A percentile compares a stretch with the other conserved stretches of the same genome.
phyloP scores from a whole-genome alignment of 345 rosid species.

The Arabis alpina region DNA sequence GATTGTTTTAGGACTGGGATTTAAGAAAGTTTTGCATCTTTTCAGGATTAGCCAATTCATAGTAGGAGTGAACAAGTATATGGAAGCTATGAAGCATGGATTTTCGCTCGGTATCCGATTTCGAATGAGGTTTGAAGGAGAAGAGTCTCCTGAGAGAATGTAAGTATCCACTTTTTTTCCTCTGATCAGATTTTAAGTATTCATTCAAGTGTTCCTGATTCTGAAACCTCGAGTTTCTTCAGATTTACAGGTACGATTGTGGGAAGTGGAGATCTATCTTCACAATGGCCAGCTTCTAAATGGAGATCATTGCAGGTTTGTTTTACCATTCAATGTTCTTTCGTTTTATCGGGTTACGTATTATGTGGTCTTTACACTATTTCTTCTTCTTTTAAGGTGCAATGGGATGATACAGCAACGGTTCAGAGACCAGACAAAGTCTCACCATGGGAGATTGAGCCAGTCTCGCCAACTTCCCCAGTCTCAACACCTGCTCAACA shows the following conservation, averaged over 20 bases:
- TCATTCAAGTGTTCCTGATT: conserved; percentile 3
- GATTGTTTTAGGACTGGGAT: neutral
- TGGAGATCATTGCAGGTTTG: conserved; percentile 84
- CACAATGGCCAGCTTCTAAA: conserved; percentile 66
- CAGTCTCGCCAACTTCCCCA: conserved; percentile 51
- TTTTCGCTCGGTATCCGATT: conserved; percentile 69
- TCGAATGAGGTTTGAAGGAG: conserved; percentile 84
- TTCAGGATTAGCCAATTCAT: conserved; percentile 77
- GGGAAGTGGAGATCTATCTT: conserved; percentile 66
- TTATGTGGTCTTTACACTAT: neutral
- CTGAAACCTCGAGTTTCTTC: conserved; percentile 21
- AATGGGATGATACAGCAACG: conserved; percentile 86
- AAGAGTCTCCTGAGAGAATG: conserved; percentile 81
- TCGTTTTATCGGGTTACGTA: neutral
- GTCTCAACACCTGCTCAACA: conserved; percentile 46
- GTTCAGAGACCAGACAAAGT: conserved; percentile 74
- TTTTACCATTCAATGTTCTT: neutral
- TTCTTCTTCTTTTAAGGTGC: conserved; percentile 15
- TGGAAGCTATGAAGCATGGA: conserved; percentile 57
- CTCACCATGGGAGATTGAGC: conserved; percentile 89
- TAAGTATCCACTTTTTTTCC: conserved; percentile 23
- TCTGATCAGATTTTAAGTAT: neutral
- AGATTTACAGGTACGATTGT: conserved; percentile 83
- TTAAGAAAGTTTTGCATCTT: neutral
- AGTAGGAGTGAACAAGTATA: conserved; percentile 65